These are phyloP conservation scores for Stereocaulon alpinum DNA, from an alignment of 495 filamentous ascomycete species.

Conservation along the genomic window DNA sequence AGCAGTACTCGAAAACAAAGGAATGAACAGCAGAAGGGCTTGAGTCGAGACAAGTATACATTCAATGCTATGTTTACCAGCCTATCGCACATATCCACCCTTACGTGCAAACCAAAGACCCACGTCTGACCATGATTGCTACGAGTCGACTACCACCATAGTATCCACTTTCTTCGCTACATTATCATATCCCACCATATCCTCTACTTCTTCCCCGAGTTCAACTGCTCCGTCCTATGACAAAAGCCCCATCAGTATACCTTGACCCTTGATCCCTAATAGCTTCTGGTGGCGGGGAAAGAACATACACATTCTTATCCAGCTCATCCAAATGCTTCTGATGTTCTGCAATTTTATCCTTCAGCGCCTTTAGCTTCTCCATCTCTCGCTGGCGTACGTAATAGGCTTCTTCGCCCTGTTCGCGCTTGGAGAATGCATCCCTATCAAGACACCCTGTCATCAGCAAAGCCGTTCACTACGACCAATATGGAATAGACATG, in stretches of 20 bases:
- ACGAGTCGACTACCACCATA: too few species aligned
- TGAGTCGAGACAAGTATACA: neutral
- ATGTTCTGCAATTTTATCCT: conserved; percentile 69
- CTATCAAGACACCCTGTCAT: conserved; percentile 30
- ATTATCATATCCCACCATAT: neutral
- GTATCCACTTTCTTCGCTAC: neutral
- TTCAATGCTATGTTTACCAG: neutral
- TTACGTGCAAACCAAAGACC: neutral
- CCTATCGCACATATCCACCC: neutral
- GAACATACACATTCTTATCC: conserved; percentile 68
- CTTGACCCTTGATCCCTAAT: neutral
- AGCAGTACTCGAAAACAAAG: too few species aligned
- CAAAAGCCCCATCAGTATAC: neutral
- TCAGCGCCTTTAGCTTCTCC: conserved; percentile 61
- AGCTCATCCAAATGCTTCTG: conserved; percentile 73
- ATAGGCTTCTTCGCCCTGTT: conserved; percentile 74
- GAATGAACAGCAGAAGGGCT: too few species aligned
- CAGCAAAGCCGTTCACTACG: neutral
- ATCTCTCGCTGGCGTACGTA: conserved; percentile 77
- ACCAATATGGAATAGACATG: too few species aligned
- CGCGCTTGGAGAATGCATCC: conserved; percentile 83
- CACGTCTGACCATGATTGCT: neutral
- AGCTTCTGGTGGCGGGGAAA: too few species aligned
- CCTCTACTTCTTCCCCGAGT: conserved; percentile 44
- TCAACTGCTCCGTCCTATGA: neutral